Conservation (phyloP, 1,284 basidiomycete species). For the Ceratorhiza oryzae-sativae region DNA sequence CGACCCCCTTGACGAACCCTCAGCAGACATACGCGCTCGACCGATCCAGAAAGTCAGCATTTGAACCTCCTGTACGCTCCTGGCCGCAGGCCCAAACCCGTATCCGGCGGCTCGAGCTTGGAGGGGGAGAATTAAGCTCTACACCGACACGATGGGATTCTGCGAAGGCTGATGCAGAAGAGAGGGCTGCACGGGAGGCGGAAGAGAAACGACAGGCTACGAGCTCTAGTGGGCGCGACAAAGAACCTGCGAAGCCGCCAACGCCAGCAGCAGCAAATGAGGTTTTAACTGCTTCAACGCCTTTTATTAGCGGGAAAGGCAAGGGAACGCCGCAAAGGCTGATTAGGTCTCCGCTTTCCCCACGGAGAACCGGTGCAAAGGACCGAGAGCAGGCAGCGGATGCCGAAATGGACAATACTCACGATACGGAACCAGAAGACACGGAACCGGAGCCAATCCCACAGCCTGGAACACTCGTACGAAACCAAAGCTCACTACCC, state of each 20-base stretch:
- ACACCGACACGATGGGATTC: slow-evolving; percentile 17
- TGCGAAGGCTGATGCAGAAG: slow-evolving; percentile 22
- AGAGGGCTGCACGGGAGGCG: neutral
- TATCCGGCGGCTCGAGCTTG: slow-evolving; percentile 5
- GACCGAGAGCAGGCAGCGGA: neutral
- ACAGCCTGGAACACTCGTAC: neutral
- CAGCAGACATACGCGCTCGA: slow-evolving; percentile 1
- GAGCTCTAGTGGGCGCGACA: neutral
- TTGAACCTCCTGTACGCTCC: slow-evolving; percentile 11
- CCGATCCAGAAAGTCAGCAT: slow-evolving; percentile 18
- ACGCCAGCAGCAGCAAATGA: slow-evolving; percentile 7
- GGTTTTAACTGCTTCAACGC: slow-evolving; percentile 24
- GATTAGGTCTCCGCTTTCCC: slow-evolving; percentile 15
- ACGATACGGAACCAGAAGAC: slow-evolving; percentile 21
- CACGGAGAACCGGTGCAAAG: neutral
- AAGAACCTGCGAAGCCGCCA: neutral
- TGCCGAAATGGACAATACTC: neutral
- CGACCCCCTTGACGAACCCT: slow-evolving; percentile 7
- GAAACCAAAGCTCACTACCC: slow-evolving; percentile 16
- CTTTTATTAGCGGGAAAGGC: slow-evolving; percentile 17
- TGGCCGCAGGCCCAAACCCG: slow-evolving; percentile 11
- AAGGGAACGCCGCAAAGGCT: neutral
- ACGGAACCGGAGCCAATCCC: neutral
- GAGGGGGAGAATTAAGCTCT: neutral
- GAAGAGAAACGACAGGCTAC: neutral